Evolutionary conservation across 208 protist species (phyloP), one percentile per base, ranked within the genome.

Genomic region (Trypanosoma congolense): DNA sequence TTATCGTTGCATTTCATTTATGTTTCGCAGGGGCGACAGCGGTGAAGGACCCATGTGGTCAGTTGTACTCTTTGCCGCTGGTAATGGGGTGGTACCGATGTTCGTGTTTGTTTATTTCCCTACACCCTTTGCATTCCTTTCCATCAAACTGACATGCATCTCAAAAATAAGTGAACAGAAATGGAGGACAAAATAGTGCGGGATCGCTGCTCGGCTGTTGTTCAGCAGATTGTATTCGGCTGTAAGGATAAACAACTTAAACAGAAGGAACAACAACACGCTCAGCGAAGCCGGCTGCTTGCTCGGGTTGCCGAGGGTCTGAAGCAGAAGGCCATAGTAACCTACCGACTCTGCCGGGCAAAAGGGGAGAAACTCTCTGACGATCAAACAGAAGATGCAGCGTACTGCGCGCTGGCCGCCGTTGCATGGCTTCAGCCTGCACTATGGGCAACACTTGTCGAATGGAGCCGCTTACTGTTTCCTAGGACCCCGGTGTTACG

Each of bases 101-200:
- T 38, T 38, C 33, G 12, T 12, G 9, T 38, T 16, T 12, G 6
- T 6, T 12, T 38, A 38, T 12, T 38, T 38, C 33, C 33, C 12
- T 38, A n/a, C n/a, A n/a, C n/a, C n/a, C n/a, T n/a, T n/a, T n/a
- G n/a, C n/a, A n/a, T n/a, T n/a, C n/a, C n/a, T n/a, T n/a, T n/a
- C n/a, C n/a, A n/a, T n/a, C n/a, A n/a, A n/a, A n/a, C n/a, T n/a
- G n/a, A n/a, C n/a, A n/a, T n/a, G n/a, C n/a, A n/a, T n/a, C n/a
- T n/a, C n/a, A 16, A 19, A 46, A 46, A 43, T 4, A 18, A 33
- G 42, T 45, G 26, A 25, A 14, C 21, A 5, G 40, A 46, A 35
- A 87, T 80, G 75, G 69, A 82, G 41, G 80, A 87, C 51, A 70
- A 83, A 42, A 46, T 78, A 30, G 61, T 81, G n/a, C 75, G 70